A percentile compares a stretch with the other conserved stretches of the same genome.
phyloP scores from a whole-genome alignment of 306 rosid genomes.

The Fragaria nilgerrensis region DNA sequence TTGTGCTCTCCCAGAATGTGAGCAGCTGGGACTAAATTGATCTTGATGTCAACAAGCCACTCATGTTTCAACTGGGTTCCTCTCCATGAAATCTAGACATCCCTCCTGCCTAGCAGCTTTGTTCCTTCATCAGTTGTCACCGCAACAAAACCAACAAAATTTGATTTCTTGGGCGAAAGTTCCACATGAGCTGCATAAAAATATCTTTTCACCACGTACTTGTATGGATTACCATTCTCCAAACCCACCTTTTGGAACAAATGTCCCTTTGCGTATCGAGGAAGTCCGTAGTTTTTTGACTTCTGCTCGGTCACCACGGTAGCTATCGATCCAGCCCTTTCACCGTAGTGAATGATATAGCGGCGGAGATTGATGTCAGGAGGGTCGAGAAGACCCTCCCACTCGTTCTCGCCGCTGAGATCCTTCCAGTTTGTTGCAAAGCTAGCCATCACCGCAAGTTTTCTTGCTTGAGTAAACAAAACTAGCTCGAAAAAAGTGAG shows the following conservation, averaged over 20 bases:
- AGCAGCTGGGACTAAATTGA: neutral
- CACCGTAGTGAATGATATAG: slow-evolving; percentile 54
- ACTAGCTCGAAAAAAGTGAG: neutral
- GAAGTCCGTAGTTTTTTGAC: slow-evolving; percentile 40
- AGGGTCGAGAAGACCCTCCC: slow-evolving; percentile 52
- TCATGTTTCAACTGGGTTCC: slow-evolving; percentile 52
- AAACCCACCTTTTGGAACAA: slow-evolving; percentile 47
- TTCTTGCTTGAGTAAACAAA: neutral
- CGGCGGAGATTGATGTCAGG: slow-evolving; percentile 51
- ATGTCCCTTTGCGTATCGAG: slow-evolving; percentile 32
- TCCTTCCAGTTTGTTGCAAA: slow-evolving; percentile 40
- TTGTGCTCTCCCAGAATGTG: slow-evolving; percentile 8
- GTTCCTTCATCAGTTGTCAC: slow-evolving; percentile 62
- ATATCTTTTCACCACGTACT: slow-evolving; percentile 41
- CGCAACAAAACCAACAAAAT: slow-evolving; percentile 68
- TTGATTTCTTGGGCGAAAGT: slow-evolving; percentile 52
- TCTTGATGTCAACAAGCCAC: slow-evolving; percentile 31
- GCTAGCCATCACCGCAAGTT: neutral
- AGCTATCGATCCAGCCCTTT: slow-evolving; percentile 51
- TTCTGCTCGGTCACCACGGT: slow-evolving; percentile 24
- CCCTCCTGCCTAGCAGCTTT: slow-evolving; percentile 64
- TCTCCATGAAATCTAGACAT: slow-evolving; percentile 70
- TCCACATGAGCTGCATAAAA: slow-evolving; percentile 36
- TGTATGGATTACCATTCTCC: slow-evolving; percentile 37
- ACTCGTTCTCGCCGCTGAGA: slow-evolving; percentile 42